Conservation (phyloP, 371 early-diverging fungal species). For the Smittium culicis region DNA sequence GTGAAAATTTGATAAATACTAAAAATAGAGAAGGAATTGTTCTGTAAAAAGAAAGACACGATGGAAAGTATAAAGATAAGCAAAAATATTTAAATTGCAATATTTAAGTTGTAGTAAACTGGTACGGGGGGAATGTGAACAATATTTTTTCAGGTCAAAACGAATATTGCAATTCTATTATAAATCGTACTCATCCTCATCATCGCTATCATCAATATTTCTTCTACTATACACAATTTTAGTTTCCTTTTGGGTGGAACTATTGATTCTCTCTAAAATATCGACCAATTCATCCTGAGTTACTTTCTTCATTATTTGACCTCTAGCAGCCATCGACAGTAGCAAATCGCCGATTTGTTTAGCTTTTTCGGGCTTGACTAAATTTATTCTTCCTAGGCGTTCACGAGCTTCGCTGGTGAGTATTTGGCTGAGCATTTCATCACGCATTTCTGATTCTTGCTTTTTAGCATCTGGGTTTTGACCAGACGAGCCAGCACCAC, state of each 20-base stretch:
- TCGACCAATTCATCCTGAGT: slow-evolving; percentile 73
- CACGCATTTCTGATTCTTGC: slow-evolving; percentile 57
- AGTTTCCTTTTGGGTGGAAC: slow-evolving; percentile 40
- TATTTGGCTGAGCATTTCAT: slow-evolving; percentile 66
- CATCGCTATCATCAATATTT: slow-evolving; percentile 35
- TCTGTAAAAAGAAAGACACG: too few species aligned
- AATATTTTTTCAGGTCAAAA: too few species aligned
- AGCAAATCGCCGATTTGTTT: slow-evolving; percentile 78
- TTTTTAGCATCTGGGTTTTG: slow-evolving; percentile 35
- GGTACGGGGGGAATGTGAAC: too few species aligned
- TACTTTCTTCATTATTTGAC: slow-evolving; percentile 67
- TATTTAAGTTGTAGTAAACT: too few species aligned
- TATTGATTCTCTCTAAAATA: slow-evolving; percentile 67
- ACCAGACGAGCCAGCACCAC: too few species aligned
- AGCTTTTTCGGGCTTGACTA: slow-evolving; percentile 82
- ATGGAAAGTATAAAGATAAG: too few species aligned
- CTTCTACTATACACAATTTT: slow-evolving; percentile 55
- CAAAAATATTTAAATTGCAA: too few species aligned
- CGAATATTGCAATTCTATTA: too few species aligned
- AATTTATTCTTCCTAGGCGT: slow-evolving; percentile 72
- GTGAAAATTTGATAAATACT: too few species aligned
- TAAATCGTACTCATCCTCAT: slow-evolving; percentile 53
- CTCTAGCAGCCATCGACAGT: slow-evolving; percentile 46
- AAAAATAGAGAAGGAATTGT: too few species aligned
- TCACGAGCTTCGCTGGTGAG: slow-evolving; percentile 74